Base-by-base conservation (phyloP, 176 grass and related monocot genomes). In the Phoenix roebelenii region DNA sequence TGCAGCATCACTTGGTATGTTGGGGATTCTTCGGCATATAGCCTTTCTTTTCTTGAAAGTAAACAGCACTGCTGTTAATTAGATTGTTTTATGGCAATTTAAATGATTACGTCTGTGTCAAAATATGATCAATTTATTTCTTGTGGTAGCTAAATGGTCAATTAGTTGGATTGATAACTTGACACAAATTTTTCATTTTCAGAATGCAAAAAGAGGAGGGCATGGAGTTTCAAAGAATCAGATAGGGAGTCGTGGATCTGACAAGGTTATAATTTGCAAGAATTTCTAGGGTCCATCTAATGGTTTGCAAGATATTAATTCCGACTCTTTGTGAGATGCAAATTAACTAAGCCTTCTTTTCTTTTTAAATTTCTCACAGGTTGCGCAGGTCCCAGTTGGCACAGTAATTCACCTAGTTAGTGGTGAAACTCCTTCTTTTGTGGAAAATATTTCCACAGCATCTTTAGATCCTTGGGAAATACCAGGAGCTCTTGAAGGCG, bases 391-490 rank as follows among this genome's bases (percentile, higher is more conserved):
- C 55, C 90, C 85, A 62, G 76, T 89, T 53, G 85, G 90, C 57
- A 89, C 90, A n/a, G 90, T 95, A 60, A 86, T 95, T 78, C 90
- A 95, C 67, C 76, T 95, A 16, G 82, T 95, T 24, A 70, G 52
- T 59, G 90, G 90, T 49, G 85, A 89, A 28, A 35, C 9, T 9
- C 83, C 76, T 67, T 83, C 76, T 68, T 24, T 78, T 35, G 57
- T 70, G 5, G 63, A 76, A 78, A 76, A 65, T 67, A 81, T 71
- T 72, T 68, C 76, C 0, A 75, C 24, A 18, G 72, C 66, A 76
- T 76, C 68, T 56, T 64, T 80, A 49, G 69, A 83, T 71, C 87
- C 87, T 18, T 95, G 82, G 90, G 85, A 95, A 22, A 89, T 89
- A 51, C 79, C 79, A 73, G 44, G 66, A 65, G 50, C 35, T 59